Conservation (phyloP, 345 rosid species). For the Syzygium aromaticum region DNA sequence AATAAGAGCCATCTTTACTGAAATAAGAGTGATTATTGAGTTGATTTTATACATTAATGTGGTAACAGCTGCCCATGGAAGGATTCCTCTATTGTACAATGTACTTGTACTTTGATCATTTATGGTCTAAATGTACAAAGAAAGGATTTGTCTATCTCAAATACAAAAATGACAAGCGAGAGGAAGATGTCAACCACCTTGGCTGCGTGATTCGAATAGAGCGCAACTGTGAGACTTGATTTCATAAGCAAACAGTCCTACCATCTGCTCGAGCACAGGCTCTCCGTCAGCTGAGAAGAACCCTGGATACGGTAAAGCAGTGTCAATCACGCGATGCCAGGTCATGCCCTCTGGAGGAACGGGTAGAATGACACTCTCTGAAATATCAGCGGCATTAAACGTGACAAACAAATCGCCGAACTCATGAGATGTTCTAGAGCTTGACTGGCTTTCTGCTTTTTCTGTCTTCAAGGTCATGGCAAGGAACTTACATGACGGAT, state of each 20-base stretch:
- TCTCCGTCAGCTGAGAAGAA: conserved; percentile 60
- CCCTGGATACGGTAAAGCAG: conserved; percentile 76
- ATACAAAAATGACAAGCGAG: neutral
- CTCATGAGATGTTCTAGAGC: conserved; percentile 16
- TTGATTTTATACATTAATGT: neutral
- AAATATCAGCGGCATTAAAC: conserved; percentile 43
- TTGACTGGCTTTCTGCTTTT: conserved; percentile 12
- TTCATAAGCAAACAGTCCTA: conserved; percentile 37
- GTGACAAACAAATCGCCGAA: conserved; percentile 56
- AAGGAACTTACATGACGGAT: conserved; percentile 54
- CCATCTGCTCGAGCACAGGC: conserved; percentile 35
- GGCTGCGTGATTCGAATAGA: conserved; percentile 56
- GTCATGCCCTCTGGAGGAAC: conserved; percentile 37
- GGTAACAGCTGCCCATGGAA: neutral
- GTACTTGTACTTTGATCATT: neutral
- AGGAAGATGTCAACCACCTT: conserved; percentile 12
- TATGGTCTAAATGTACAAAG: neutral
- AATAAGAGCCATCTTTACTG: neutral
- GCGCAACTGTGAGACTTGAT: conserved; percentile 81
- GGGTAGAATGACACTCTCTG: conserved; percentile 49
- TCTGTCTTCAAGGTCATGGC: conserved; percentile 54
- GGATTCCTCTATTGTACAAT: neutral
- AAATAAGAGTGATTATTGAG: neutral
- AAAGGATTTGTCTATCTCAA: neutral
- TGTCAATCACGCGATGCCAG: conserved; percentile 69